A percentile compares a stretch with the other conserved stretches of the same genome.
Conservation (phyloP, 768 basidiomycete species). For the Kondoa malvinella region DNA sequence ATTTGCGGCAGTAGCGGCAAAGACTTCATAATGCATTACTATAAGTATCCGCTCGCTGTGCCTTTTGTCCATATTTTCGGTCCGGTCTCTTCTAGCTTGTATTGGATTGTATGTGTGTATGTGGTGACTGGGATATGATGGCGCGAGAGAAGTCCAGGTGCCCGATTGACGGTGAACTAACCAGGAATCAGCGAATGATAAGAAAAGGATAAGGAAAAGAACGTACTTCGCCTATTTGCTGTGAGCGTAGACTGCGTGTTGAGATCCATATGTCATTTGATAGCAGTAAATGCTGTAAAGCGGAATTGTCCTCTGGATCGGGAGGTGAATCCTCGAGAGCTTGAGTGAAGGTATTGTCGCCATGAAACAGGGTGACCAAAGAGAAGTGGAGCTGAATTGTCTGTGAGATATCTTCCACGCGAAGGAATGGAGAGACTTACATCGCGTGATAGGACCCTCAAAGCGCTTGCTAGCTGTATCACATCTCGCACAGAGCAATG, state of each 20-base stretch:
- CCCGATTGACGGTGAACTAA: not conserved
- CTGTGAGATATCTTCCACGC: not conserved
- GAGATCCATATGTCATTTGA: not conserved
- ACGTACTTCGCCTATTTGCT: not conserved
- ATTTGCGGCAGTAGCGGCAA: not conserved
- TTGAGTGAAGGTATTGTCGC: not conserved
- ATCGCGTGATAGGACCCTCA: not conserved
- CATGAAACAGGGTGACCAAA: not conserved
- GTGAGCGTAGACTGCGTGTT: not conserved
- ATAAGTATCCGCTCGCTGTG: not conserved
- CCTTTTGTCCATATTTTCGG: conserved; percentile 4
- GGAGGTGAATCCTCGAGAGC: not conserved
- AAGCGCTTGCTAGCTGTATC: not conserved
- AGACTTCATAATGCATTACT: not conserved
- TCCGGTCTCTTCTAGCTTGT: conserved; percentile 1
- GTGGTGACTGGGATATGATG: not conserved
- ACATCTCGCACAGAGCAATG: not conserved
- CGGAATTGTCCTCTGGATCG: not conserved
- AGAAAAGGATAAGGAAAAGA: not conserved
- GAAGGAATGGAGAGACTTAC: not conserved
- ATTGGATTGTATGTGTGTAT: not conserved
- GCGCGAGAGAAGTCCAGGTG: not conserved
- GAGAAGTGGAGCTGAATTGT: not conserved
- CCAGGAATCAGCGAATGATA: not conserved
- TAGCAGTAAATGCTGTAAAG: not conserved